These are phyloP conservation scores for Paralagenidium karlingii DNA, from an alignment of 352 stramenopile species.

Conservation along the genomic window DNA sequence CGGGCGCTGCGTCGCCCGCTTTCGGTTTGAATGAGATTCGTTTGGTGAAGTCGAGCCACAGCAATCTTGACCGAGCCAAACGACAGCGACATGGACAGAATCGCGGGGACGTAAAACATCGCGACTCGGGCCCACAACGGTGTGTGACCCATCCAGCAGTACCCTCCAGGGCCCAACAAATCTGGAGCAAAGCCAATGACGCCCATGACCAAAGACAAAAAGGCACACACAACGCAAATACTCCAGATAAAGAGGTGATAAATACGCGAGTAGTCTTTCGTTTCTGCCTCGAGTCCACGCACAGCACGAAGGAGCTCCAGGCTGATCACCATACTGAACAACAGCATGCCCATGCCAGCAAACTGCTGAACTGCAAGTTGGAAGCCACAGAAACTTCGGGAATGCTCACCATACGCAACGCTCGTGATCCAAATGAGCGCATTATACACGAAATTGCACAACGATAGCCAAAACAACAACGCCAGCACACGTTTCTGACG, in stretches of 20 bases:
- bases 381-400: conserved; percentile 27
- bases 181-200: conserved; percentile 63
- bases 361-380: conserved; percentile 53
- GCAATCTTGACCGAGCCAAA: conserved; percentile 17
- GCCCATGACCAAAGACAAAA: conserved; percentile 35
- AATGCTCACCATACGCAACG: conserved; percentile 17
- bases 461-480: conserved; percentile 51
- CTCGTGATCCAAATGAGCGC: conserved; percentile 42
- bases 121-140: conserved; percentile 37
- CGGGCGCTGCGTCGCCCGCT: conserved; percentile 23
- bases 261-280: conserved; percentile 32
- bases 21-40: conserved; percentile 13
- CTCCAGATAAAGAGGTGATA: conserved; percentile 54
- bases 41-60: conserved; percentile 4
- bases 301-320: conserved; percentile 53
- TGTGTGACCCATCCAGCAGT: conserved; percentile 25
- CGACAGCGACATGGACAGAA: conserved; percentile 19
- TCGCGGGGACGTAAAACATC: conserved; percentile 43
- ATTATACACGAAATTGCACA: conserved; percentile 48
- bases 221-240: conserved; percentile 16
- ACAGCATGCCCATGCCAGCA: conserved; percentile 37
- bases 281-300: conserved; percentile 30
- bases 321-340: conserved; percentile 37
- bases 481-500: conserved; percentile 30
- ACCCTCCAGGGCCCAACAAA: conserved; percentile 29